A percentile compares a stretch with the other conserved stretches of the same genome.
These are phyloP conservation scores for Xylariaceae sp. DNA, from an alignment of 2,329 filamentous ascomycete species.

Conservation along the genomic window DNA sequence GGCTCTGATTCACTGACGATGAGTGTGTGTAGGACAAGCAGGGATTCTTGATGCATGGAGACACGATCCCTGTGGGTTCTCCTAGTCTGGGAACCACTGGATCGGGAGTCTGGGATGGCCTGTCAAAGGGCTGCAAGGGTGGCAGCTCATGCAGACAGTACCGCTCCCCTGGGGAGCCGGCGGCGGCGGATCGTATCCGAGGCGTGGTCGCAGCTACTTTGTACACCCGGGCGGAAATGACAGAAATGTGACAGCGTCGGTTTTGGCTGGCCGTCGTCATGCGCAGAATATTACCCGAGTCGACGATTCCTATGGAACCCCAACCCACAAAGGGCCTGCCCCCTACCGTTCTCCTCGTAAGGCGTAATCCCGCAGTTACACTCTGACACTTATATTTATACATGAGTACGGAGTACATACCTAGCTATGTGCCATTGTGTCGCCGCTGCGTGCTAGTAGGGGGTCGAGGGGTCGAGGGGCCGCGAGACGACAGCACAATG, in stretches of 20 bases:
- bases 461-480: not conserved
- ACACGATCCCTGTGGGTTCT: conserved; percentile 3
- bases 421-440: not conserved
- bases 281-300: conserved; percentile 7
- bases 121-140: conserved; percentile 12
- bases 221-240: not conserved
- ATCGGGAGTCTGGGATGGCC: conserved; percentile 18
- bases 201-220: conserved; percentile 1
- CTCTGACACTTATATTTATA: not conserved
- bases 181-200: conserved; percentile 13
- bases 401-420: not conserved
- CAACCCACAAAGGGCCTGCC: not conserved
- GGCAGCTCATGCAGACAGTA: conserved; percentile 18
- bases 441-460: not conserved
- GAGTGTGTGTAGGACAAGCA: conserved; percentile 1
- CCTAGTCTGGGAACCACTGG: conserved; percentile 12
- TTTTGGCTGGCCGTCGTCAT: conserved; percentile 3
- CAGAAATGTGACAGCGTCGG: not conserved
- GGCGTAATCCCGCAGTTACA: not conserved
- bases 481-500: not conserved
- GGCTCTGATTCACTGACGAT: not conserved
- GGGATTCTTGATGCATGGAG: conserved; percentile 6
- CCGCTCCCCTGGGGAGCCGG: conserved; percentile 2
- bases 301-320: not conserved
- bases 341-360: not conserved